phyloP scores from a whole-genome alignment of 495 filamentous ascomycete species.

The Hypoxylon fragiforme region DNA sequence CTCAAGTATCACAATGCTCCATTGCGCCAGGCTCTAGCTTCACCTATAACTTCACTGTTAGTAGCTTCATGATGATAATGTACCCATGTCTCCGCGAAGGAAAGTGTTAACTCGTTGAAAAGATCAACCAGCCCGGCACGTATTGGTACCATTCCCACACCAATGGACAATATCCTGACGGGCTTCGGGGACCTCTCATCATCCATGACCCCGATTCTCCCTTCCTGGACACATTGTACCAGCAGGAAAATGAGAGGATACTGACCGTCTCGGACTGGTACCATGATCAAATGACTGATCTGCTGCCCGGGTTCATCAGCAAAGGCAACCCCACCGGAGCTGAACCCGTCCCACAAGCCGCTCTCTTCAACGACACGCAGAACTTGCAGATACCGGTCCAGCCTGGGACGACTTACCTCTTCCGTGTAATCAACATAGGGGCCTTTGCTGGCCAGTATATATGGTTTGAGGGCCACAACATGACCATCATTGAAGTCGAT shows the following conservation, averaged over 20 bases:
- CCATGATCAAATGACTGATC: slow-evolving; percentile 60
- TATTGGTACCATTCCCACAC: slow-evolving; percentile 86
- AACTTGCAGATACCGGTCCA: slow-evolving; percentile 54
- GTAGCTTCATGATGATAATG: slow-evolving; percentile 20
- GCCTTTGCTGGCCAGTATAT: slow-evolving; percentile 71
- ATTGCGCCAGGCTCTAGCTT: slow-evolving; percentile 65
- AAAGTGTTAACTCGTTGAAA: slow-evolving; percentile 7
- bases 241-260: slow-evolving; percentile 69
- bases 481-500: slow-evolving; percentile 60
- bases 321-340: slow-evolving; percentile 61
- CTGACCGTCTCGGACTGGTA: slow-evolving; percentile 72
- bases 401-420: slow-evolving; percentile 77
- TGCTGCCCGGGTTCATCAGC: slow-evolving; percentile 61
- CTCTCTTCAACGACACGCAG: slow-evolving; percentile 70
- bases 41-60: slow-evolving; percentile 77
- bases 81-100: too few species aligned
- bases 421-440: slow-evolving; percentile 73
- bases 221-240: slow-evolving; percentile 45
- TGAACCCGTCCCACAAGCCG: slow-evolving; percentile 68
- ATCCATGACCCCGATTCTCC: slow-evolving; percentile 68
- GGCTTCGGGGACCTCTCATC: slow-evolving; percentile 70
- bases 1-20: slow-evolving; percentile 67
- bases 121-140: slow-evolving; percentile 70
- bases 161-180: slow-evolving; percentile 73
- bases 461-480: slow-evolving; percentile 74